These are phyloP conservation scores for Cylindricascospora bacillispora DNA, from an alignment of 1,139 yeast species.

Conservation along the genomic window DNA sequence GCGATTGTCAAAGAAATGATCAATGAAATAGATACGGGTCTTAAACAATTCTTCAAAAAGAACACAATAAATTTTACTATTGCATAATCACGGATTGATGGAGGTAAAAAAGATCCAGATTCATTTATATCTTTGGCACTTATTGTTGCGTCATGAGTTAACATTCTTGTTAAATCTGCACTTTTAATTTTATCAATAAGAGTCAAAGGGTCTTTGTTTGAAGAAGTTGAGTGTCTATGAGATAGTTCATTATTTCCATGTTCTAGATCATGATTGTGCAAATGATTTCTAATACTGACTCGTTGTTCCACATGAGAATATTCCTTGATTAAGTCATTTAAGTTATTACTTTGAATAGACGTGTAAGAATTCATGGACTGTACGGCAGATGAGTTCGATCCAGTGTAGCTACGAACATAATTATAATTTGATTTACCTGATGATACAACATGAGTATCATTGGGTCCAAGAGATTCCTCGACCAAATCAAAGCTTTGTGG, in stretches of 20 bases:
- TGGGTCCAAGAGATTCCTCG: background rate
- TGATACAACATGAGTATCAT: background rate
- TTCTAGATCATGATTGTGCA: conserved; percentile 3
- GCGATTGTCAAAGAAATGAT: conserved; percentile 45
- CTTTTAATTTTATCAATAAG: conserved; percentile 2
- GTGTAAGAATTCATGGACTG: conserved; percentile 30
- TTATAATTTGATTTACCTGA: background rate
- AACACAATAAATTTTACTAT: conserved; percentile 10
- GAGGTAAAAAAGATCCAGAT: conserved; percentile 6
- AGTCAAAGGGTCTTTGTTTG: conserved; percentile 2
- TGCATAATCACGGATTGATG: conserved; percentile 4
- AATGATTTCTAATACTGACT: conserved; percentile 14
- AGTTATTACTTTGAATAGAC: conserved; percentile 31
- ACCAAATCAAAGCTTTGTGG: background rate
- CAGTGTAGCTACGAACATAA: background rate
- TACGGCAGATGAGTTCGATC: conserved; percentile 9
- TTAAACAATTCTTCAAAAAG: conserved; percentile 37
- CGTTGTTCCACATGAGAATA: conserved; percentile 37
- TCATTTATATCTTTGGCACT: conserved; percentile 7
- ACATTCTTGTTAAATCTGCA: conserved; percentile 10
- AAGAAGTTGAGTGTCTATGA: background rate
- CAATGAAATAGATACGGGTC: conserved; percentile 52
- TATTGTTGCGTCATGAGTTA: conserved; percentile 14
- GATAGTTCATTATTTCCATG: conserved; percentile 1
- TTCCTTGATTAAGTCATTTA: conserved; percentile 46